Percentiles rank a stretch among this genome's conserved stretches.
phyloP scores from a whole-genome alignment of 2,329 filamentous ascomycete genomes.

The Fusarium sp. region DNA sequence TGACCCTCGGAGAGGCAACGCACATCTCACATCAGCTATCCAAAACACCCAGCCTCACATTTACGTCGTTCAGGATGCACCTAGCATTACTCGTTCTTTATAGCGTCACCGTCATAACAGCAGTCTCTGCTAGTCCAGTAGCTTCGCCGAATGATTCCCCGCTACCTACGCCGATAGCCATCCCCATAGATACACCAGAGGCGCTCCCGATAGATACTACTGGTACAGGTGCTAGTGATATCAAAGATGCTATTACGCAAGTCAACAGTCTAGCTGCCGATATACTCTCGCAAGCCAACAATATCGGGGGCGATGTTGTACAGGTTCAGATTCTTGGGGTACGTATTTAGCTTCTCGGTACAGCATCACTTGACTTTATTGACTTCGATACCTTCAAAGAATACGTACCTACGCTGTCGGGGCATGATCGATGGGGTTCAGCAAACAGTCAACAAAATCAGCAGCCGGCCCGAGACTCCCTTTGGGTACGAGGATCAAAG shows the following conservation, averaged over 20 bases:
- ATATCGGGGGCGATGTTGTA: conserved; percentile 10
- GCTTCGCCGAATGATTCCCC: not conserved
- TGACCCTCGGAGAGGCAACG: too few relatives aligned
- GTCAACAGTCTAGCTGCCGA: conserved; percentile 11
- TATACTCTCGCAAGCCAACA: not conserved
- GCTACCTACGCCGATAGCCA: not conserved
- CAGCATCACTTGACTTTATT: not conserved
- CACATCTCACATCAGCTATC: too few relatives aligned
- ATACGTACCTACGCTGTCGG: conserved; percentile 25
- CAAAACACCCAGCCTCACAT: too few relatives aligned
- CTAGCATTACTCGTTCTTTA: not conserved
- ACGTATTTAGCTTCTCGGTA: not conserved
- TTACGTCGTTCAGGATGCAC: conserved; percentile 10
- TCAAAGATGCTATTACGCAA: conserved; percentile 1
- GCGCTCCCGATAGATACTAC: not conserved
- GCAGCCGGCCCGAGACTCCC: not conserved
- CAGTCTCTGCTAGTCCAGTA: not conserved
- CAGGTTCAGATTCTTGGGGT: conserved; percentile 13
- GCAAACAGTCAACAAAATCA: conserved; percentile 3
- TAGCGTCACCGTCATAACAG: conserved; percentile 10
- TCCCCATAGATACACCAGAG: not conserved
- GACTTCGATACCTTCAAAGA: conserved; percentile 3
- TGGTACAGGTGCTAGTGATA: not conserved
- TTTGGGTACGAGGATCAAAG: conserved; percentile 18
- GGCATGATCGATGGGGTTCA: conserved; percentile 18